Base-by-base conservation (phyloP, 225 moss, liverwort and hornwort genomes). In the Neckera pumila region DNA sequence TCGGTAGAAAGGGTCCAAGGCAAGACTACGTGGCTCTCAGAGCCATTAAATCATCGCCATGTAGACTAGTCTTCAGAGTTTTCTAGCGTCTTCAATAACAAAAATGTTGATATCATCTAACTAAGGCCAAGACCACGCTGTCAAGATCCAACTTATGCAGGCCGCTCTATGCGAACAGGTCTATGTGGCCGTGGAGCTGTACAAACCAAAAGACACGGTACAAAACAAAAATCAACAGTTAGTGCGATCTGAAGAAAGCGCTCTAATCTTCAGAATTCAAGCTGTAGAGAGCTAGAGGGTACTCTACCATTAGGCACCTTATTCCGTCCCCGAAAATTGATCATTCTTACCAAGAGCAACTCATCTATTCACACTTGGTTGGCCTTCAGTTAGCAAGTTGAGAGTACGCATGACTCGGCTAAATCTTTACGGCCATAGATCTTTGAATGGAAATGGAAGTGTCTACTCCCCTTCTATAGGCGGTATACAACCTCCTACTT, bases 181-280 rank as follows among this genome's bases (percentile, higher is more conserved):
- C 94, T 92, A 66, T 93, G 93, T 89, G 94, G 94, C 83, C 91
- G 88, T 81, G 94, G 94, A 93, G 94, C 94, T 94, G 94, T 83
- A 69, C 64, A 90, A 40, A n/a, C 26, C 81, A 86, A 64, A 51
- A 47, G 61, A 81, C 51, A 93, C 30, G 12, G 63, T 76, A 83
- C 71, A 62, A 49, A 51, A 65, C 33, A 85, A 79, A 89, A 85
- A 53, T 75, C 60, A 72, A n/a, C 42, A 70, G 73, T 81, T 51
- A 80, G 81, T 42, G 30, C 17, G 11, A 80, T 54, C 74, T 67
- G 17, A 19, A 60, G 62, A 83, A 83, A 67, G 27, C 36, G 31
- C 47, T 84, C 66, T 26, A 23, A 74, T 75, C 65, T 82, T 82
- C 78, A 60, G 26, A 79, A 54, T 56, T 79, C 28, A 69, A 82